These are phyloP conservation scores for Falciphora oryzae DNA, from an alignment of 2,329 filamentous ascomycete genomes.

Conservation along the genomic window DNA sequence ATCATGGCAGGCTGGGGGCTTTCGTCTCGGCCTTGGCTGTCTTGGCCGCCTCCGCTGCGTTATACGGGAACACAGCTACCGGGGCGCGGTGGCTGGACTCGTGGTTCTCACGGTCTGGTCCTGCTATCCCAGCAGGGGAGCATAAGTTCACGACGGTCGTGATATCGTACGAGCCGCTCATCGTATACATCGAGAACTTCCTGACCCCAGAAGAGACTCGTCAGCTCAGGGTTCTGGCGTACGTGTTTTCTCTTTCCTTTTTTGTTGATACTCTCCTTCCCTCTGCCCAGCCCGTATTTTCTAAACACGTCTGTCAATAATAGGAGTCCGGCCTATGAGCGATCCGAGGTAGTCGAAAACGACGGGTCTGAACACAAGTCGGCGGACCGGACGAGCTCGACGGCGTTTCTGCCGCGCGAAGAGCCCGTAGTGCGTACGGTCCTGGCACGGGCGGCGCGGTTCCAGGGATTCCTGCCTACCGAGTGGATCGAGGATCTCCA, in stretches of 20 bases:
- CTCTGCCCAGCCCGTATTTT: too few species aligned
- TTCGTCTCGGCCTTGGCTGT: too few species aligned
- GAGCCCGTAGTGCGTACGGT: not conserved
- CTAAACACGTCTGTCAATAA: too few species aligned
- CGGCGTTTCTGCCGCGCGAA: not conserved
- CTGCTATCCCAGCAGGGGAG: too few species aligned
- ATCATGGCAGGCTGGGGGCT: too few species aligned
- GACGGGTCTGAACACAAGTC: not conserved
- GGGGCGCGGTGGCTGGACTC: too few species aligned
- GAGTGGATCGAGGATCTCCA: not conserved
- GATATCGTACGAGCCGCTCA: conserved; percentile 2
- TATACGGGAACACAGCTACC: too few species aligned
- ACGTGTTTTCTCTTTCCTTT: not conserved
- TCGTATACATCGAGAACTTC: not conserved
- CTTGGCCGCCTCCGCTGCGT: too few species aligned
- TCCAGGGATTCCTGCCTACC: not conserved
- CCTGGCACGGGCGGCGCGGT: not conserved
- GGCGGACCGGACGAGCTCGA: not conserved
- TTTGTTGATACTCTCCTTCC: not conserved
- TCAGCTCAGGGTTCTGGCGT: not conserved
- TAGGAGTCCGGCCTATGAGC: not conserved
- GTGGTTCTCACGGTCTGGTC: too few species aligned
- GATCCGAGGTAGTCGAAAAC: not conserved
- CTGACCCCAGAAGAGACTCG: not conserved
- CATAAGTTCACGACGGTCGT: not conserved